These are phyloP conservation scores for Rhodamnia rubescens DNA, from an alignment of 345 rosid species.

Conservation along the genomic window DNA sequence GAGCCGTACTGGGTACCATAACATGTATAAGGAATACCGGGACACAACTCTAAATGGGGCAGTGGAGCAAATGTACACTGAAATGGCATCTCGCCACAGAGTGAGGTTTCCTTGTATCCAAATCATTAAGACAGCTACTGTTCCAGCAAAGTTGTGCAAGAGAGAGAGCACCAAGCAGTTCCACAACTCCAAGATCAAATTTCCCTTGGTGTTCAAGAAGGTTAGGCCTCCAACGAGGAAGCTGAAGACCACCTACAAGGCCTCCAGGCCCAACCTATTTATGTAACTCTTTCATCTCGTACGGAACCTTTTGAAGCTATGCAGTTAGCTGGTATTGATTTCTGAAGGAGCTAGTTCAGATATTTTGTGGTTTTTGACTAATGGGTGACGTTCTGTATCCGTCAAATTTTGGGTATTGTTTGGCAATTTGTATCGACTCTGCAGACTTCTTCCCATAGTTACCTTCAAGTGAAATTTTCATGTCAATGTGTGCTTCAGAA, in stretches of 20 bases:
- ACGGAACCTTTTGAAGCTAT: neutral
- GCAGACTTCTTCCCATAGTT: neutral
- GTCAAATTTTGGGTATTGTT: neutral
- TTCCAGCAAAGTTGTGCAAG: constrained; percentile 33
- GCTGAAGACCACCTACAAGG: constrained; percentile 35
- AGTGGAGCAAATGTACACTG: constrained; percentile 31
- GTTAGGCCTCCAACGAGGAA: constrained; percentile 32
- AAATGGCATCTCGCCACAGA: constrained; percentile 33
- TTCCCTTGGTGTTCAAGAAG: constrained; percentile 27
- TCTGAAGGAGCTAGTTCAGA: neutral
- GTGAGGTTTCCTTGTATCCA: constrained; percentile 30
- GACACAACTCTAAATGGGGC: constrained; percentile 25
- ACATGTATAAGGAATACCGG: constrained; percentile 23
- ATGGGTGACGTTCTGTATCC: neutral
- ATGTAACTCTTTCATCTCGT: constrained; percentile 5
- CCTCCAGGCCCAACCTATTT: constrained; percentile 29
- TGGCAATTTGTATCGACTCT: neutral
- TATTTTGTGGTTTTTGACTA: neutral
- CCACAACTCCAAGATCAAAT: constrained; percentile 30
- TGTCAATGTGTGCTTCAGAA: neutral
- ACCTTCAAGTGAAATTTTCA: neutral
- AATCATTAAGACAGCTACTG: constrained; percentile 25
- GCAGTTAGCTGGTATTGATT: neutral
- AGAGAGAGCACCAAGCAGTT: constrained; percentile 33
- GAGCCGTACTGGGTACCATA: constrained; percentile 22